These are phyloP conservation scores for Reticulascus tulasneorum DNA, from an alignment of 2,329 filamentous ascomycete genomes.

Conservation along the genomic window DNA sequence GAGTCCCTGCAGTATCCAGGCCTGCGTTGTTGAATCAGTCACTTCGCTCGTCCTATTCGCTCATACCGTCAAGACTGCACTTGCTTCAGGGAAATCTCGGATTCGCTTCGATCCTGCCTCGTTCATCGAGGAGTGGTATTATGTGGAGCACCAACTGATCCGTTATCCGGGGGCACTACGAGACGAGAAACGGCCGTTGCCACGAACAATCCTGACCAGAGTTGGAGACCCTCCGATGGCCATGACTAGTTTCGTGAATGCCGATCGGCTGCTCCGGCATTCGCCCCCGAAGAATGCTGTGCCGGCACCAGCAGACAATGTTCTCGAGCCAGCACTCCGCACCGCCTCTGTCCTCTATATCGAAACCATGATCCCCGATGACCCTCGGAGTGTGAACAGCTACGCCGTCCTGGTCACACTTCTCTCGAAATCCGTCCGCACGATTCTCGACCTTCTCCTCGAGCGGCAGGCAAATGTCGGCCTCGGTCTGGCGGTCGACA, in stretches of 20 bases:
- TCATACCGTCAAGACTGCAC: conserved; percentile 18
- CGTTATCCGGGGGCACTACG: conserved; percentile 20
- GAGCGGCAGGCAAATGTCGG: not conserved
- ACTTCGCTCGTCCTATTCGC: conserved; percentile 22
- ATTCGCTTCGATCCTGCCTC: conserved; percentile 22
- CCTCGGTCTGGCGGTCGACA: not conserved
- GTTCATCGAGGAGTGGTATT: conserved; percentile 27
- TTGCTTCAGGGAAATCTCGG: conserved; percentile 5
- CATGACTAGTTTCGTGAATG: not conserved
- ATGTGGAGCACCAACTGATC: conserved; percentile 23
- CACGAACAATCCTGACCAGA: not conserved
- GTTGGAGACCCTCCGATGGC: not conserved
- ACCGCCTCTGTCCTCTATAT: conserved; percentile 25
- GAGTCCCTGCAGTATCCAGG: conserved; percentile 16
- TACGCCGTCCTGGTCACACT: conserved; percentile 24
- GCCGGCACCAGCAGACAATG: conserved; percentile 3
- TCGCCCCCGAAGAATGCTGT: not conserved
- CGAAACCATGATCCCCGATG: conserved; percentile 27
- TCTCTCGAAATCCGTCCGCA: conserved; percentile 19
- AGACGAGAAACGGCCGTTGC: conserved; percentile 9
- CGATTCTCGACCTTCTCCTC: conserved; percentile 5
- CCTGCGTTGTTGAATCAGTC: conserved; percentile 19
- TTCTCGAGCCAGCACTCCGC: conserved; percentile 24
- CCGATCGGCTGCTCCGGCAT: not conserved
- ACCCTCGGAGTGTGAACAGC: conserved; percentile 25